Evolutionary conservation across 1,284 basidiomycete genomes (phyloP).

Genomic region (Fomitopsis betulina): DNA sequence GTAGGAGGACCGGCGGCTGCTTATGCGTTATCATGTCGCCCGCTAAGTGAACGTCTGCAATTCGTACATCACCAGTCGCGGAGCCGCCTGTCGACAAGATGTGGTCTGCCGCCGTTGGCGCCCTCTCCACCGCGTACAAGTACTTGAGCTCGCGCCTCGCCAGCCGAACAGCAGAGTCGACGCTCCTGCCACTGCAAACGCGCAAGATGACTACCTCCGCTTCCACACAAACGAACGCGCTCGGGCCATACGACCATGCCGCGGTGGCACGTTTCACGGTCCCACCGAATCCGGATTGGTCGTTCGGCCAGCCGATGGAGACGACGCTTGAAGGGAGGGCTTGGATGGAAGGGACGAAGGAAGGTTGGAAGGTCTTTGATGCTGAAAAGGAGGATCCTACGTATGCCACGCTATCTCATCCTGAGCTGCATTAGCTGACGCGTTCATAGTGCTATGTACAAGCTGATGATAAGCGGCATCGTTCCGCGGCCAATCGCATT

Average conservation of each 20-base stretch:
- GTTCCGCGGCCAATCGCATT: conserved; percentile 74
- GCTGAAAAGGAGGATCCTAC: conserved; percentile 39
- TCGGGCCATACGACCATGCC: conserved; percentile 13
- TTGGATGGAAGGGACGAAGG: conserved; percentile 48
- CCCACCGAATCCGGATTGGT: conserved; percentile 55
- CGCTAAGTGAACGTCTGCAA: neutral
- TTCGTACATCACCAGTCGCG: neutral
- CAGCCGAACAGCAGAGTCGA: neutral
- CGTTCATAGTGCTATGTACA: conserved; percentile 15
- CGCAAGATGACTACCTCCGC: neutral
- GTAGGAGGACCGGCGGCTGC: neutral
- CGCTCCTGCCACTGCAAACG: neutral
- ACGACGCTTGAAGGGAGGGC: conserved; percentile 41
- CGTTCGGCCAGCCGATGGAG: conserved; percentile 46
- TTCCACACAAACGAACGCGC: neutral
- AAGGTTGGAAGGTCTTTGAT: conserved; percentile 55
- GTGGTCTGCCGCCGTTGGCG: neutral
- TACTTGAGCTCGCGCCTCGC: neutral
- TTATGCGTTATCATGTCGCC: neutral
- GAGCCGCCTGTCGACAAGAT: neutral
- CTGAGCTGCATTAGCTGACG: neutral
- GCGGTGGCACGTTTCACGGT: conserved; percentile 35
- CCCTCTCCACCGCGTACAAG: neutral
- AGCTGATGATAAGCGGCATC: conserved; percentile 62
- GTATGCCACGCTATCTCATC: conserved; percentile 27